Base-by-base conservation (phyloP, 1,284 basidiomycete species). In the Leccinum pachyderme region DNA sequence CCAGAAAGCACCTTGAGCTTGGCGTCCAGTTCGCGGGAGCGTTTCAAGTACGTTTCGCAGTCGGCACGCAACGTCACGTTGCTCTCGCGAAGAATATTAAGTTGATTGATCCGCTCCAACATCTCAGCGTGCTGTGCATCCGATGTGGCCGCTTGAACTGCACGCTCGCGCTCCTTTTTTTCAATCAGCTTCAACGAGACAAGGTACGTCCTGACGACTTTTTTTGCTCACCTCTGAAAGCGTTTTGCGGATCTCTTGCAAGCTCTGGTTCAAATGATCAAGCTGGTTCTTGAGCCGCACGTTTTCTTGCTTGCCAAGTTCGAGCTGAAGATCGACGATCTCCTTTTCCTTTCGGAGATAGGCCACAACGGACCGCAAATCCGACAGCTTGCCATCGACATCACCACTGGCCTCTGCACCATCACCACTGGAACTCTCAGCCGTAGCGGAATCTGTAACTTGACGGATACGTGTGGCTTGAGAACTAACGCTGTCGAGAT, bases 291-390 rank as follows among this genome's bases (percentile, higher is more conserved):
- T 91, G 49, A 93, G 73, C 2, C 93, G 83, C 7, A 83, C 74
- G 59, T 81, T 89, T 73, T 95, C 93, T 67, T 94, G 90, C 73
- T 91, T 92, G 75, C 83, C 81, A 51, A 95, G 80, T 64, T 95
- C 90, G 44, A 93, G 79, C 63, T 95, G 91, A 35, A 95, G 79
- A 60, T 95, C 92, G 41, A 91, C 87, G 53, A 95, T 91, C 67
- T 95, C 91, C 73, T 95, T 94, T 75, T 95, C 93, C 63, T 89
- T 90, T 28, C 93, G 83, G 32, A 95, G 75, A 71, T 91, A 94
- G 1, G 85, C 79, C 47, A 95, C 87, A 18, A 96, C 88, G 33
- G 87, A 84, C 44, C 88, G 88, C 15, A 95, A 75, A 62, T 93
- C 89, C 0, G 84, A 76, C 13, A 88, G 59, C 64, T 87, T 86